Base-by-base conservation (phyloP, 495 filamentous ascomycete species). In the Xylona heveae region DNA sequence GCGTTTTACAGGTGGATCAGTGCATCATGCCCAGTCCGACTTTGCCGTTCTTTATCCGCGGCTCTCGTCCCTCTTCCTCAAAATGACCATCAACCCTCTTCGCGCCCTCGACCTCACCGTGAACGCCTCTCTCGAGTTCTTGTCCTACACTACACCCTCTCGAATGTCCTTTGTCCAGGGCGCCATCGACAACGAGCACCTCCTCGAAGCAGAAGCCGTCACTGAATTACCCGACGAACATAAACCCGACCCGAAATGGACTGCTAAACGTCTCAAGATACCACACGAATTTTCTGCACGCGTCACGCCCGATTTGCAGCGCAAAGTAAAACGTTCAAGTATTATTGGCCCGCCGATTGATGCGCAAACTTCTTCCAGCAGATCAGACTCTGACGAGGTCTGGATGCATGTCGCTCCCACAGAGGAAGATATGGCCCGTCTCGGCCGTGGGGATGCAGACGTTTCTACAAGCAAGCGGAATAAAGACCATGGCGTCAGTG, bases 1-100 rank as follows among this genome's bases (percentile, higher is more conserved):
- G 29, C 50, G 62, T 41, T 57, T 61, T 42, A 63, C 68, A 2
- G 40, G 49, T 6, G 42, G 50, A 6, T 69, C 64, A 3, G 76
- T 76, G 0, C 78, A 85, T 46, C 55, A 83, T 15, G 68, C 54
- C 22, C 78, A 83, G 51, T 71, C 63, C 10, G 78, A 84, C 42
- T 84, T 82, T 45, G 78, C 70, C n/a, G 45, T 80, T 7, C 48
- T 85, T 13, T 83, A 82, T 44, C 75, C 79, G 0, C 66, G 64
- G 52, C 40, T 75, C 14, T 70, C 67, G 15, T 60, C 59, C 19
- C 32, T 66, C 17, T 48, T 64, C 10, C 53, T 72, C 33, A 72
- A 71, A 44, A 58, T 59, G 34, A 61, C 64, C 6, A 57, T 68
- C 16, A 56, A 71, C 33, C 61, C 65, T 6, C 45, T 52, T 34